phyloP scores from a whole-genome alignment of 2,329 filamentous ascomycete genomes.

The Talaromyces funiculosus region DNA sequence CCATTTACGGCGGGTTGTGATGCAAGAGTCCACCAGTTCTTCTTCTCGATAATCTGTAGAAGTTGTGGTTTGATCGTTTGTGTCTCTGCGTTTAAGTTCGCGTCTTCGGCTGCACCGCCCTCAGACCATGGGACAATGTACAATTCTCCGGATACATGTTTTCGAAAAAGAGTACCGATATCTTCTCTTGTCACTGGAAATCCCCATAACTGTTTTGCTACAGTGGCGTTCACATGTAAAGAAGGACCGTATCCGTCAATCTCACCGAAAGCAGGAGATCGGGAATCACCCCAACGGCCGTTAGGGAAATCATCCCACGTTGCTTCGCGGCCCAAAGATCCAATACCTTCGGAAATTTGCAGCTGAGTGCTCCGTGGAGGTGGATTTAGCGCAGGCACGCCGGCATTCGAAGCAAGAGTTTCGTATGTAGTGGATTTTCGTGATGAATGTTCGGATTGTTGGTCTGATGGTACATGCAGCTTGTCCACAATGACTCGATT shows the following conservation, averaged over 20 bases:
- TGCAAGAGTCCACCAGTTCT: slow-evolving; percentile 93
- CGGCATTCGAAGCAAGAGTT: slow-evolving; percentile 69
- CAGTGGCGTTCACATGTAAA: slow-evolving; percentile 78
- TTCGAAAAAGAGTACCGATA: slow-evolving; percentile 73
- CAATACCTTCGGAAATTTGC: slow-evolving; percentile 90
- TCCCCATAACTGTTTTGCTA: slow-evolving; percentile 81
- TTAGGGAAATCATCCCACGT: slow-evolving; percentile 99
- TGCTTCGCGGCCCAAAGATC: slow-evolving; percentile 80
- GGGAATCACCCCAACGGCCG: slow-evolving; percentile 87
- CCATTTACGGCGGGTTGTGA: slow-evolving; percentile 93
- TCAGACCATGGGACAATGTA: slow-evolving; percentile 89
- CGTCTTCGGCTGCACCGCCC: slow-evolving; percentile 54
- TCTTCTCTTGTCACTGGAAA: slow-evolving; percentile 64
- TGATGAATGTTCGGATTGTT: slow-evolving; percentile 28
- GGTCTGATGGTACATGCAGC: slow-evolving; percentile 26
- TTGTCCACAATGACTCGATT: slow-evolving; percentile 80
- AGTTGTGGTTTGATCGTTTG: slow-evolving; percentile 72
- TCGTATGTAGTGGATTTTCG: slow-evolving; percentile 48
- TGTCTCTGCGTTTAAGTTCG: slow-evolving; percentile 62
- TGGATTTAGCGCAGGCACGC: slow-evolving; percentile 59
- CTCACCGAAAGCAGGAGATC: slow-evolving; percentile 89
- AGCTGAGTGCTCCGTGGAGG: slow-evolving; percentile 79
- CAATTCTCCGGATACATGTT: slow-evolving; percentile 73
- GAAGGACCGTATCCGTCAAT: slow-evolving; percentile 98
- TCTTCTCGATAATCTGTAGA: slow-evolving; percentile 65